phyloP scores from a whole-genome alignment of 805 yeast species.

The Cyberlindnera amylophila region DNA sequence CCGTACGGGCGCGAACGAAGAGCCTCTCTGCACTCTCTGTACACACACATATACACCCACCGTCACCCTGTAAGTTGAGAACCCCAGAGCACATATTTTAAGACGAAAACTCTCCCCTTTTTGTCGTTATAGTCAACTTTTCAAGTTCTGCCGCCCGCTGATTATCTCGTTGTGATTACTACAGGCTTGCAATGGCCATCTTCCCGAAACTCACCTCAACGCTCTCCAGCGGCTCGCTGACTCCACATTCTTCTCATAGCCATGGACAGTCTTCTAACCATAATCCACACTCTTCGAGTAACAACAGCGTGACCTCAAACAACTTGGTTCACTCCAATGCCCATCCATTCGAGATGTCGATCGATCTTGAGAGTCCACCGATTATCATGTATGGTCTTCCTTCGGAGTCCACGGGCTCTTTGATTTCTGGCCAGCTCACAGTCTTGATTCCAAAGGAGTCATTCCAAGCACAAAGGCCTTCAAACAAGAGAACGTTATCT shows the following conservation, averaged over 20 bases:
- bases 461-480: slow-evolving; percentile 23
- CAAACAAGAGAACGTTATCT: slow-evolving; percentile 15
- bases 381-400: slow-evolving; percentile 79
- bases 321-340: slow-evolving; percentile 22
- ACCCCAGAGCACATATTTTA: too few species aligned
- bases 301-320: slow-evolving; percentile 8
- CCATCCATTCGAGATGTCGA: slow-evolving; percentile 44
- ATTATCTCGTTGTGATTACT: background rate
- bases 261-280: background rate
- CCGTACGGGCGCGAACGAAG: slow-evolving; percentile 1
- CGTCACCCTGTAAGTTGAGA: too few species aligned
- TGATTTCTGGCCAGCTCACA: slow-evolving; percentile 73
- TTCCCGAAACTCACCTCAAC: slow-evolving; percentile 25
- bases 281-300: background rate
- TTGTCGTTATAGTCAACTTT: too few species aligned
- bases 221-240: slow-evolving; percentile 13
- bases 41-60: background rate
- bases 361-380: slow-evolving; percentile 88
- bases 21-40: background rate
- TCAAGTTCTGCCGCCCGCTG: background rate
- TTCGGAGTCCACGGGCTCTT: slow-evolving; percentile 76
- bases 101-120: too few species aligned
- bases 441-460: slow-evolving; percentile 44
- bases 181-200: slow-evolving; percentile 17
- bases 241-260: slow-evolving; percentile 7